Base-by-base conservation (phyloP, 2,329 filamentous ascomycete species). In the Claviceps digitariae region DNA sequence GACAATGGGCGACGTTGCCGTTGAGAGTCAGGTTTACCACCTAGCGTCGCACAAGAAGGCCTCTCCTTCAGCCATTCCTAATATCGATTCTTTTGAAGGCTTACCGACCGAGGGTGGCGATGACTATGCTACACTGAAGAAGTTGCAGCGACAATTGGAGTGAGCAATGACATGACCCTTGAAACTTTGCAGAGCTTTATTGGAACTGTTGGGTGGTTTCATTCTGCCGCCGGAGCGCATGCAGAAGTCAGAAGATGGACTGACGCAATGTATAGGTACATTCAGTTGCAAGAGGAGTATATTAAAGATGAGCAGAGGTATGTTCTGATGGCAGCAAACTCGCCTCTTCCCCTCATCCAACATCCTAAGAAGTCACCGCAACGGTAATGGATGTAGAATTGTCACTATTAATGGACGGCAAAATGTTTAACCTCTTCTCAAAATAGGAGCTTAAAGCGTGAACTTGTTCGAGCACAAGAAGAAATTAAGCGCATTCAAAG, bases 401-500 rank as follows among this genome's bases (percentile, higher is more conserved):
- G n/a, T 12, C 1, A 13, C 10, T 25, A 45, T 2, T 7, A 27
- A 29, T 25, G 15, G 9, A 41, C 3, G 34, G 23, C 48, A 41
- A 21, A 36, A 21, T 13, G 23, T 51, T 27, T 51, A 34, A 51
- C 15, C 15, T 12, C 31, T 20, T 29, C n/a, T 45, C 15, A 20
- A 25, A 31, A 38, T 61, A 90, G 89, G 75, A 96, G 90, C 73
- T 73, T 98, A 69, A 98, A 98, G 78, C 83, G 93, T 62, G 93
- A 98, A 76, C 81, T 98, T 51, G 91, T 98, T 53, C 84, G 93
- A 62, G 93, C 93, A 62, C 93, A 98, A 69, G 93, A 98, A 71
- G 93, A 98, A 75, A 98, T 98, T 75, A 98, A 98, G 78, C 84
- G 93, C 60, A 98, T 98, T 69, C 93, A 98, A 75, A 96, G 90